phyloP scores from a whole-genome alignment of 768 basidiomycete genomes.

The Suillus variegatus region DNA sequence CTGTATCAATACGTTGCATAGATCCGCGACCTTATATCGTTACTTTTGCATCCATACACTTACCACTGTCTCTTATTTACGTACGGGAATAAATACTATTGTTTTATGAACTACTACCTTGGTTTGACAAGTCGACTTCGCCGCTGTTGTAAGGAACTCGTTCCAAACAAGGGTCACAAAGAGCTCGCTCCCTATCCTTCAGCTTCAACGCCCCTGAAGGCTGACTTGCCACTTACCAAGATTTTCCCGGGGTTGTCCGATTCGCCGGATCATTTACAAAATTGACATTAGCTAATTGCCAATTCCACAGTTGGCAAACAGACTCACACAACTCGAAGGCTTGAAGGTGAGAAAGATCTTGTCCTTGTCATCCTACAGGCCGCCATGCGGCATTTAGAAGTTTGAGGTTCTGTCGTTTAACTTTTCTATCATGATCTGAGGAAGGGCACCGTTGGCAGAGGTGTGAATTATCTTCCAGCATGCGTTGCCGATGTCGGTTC shows the following conservation, averaged over 20 bases:
- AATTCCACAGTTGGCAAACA: too few species aligned
- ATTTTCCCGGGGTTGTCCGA: too few species aligned
- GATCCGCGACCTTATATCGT: conserved; percentile 7
- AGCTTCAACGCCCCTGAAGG: background rate
- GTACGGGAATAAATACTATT: conserved; percentile 10
- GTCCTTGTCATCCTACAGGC: background rate
- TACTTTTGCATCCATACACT: conserved; percentile 1
- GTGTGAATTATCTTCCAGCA: background rate
- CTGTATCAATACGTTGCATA: conserved; percentile 6
- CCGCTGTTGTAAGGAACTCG: background rate
- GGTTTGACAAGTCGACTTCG: background rate
- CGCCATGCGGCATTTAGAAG: background rate
- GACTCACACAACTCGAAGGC: too few species aligned
- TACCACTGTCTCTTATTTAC: conserved; percentile 1
- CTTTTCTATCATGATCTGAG: background rate
- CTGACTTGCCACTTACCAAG: background rate
- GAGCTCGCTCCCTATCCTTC: background rate
- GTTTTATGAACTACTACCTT: conserved; percentile 1
- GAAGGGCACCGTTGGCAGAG: background rate
- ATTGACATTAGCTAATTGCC: too few species aligned
- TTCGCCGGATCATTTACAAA: too few species aligned
- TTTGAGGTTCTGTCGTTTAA: background rate
- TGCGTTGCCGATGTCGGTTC: background rate
- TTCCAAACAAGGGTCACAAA: background rate
- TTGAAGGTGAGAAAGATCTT: conserved; percentile 4